Conservation (phyloP, 441 rosid species). For the Pelargonium hybrid region DNA sequence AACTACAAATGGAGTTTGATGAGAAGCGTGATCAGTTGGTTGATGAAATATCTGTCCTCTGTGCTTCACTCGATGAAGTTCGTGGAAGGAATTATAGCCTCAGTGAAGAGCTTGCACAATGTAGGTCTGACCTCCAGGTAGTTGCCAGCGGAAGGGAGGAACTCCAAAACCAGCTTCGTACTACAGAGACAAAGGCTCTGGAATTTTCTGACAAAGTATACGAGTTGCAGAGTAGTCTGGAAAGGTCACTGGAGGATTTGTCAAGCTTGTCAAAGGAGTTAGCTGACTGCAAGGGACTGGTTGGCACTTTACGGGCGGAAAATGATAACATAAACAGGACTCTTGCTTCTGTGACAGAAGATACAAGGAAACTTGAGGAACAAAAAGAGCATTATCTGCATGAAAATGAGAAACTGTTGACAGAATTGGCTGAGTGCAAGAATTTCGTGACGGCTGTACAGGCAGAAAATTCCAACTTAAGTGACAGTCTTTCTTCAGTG, state of each 20-base stretch:
- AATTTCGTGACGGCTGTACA: slow-evolving; percentile 42
- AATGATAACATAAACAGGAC: slow-evolving; percentile 37
- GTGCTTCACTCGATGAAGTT: slow-evolving; percentile 35
- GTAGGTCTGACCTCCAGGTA: slow-evolving; percentile 58
- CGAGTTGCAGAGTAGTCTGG: slow-evolving; percentile 52
- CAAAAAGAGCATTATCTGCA: slow-evolving; percentile 31
- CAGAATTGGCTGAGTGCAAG: slow-evolving; percentile 52
- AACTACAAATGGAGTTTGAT: slow-evolving; percentile 41
- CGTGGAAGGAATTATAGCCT: slow-evolving; percentile 37
- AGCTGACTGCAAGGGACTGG: slow-evolving; percentile 35
- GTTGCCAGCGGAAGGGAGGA: slow-evolving; percentile 42
- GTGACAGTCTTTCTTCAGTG: slow-evolving; percentile 32
- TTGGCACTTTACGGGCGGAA: slow-evolving; percentile 38
- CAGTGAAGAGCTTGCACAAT: slow-evolving; percentile 48
- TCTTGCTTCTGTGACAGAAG: slow-evolving; percentile 43
- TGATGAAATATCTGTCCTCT: slow-evolving; percentile 47
- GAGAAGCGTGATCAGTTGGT: slow-evolving; percentile 33
- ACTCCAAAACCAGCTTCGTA: slow-evolving; percentile 41
- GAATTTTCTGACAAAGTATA: slow-evolving; percentile 40
- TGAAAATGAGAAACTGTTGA: slow-evolving; percentile 48
- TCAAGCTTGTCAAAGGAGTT: slow-evolving; percentile 38
- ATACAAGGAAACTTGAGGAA: slow-evolving; percentile 37
- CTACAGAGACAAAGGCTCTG: slow-evolving; percentile 40
- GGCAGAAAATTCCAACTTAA: slow-evolving; percentile 38
- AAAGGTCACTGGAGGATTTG: slow-evolving; percentile 40